Percentiles rank a stretch among this genome's conserved stretches.
These are phyloP conservation scores for Glarea lozoyensis DNA, from an alignment of 495 filamentous ascomycete species.

Conservation along the genomic window DNA sequence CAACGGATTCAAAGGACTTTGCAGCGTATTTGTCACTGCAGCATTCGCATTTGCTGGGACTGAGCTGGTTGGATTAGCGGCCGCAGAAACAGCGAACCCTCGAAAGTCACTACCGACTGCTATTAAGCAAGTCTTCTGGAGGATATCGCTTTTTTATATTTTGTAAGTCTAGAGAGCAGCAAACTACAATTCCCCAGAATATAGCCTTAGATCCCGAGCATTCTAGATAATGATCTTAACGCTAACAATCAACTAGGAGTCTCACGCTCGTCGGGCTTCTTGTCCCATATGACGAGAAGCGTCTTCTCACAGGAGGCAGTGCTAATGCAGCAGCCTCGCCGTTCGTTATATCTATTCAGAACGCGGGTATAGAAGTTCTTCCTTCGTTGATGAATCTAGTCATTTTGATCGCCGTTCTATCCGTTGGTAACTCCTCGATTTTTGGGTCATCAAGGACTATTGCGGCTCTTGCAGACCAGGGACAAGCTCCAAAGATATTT, in stretches of 20 bases:
- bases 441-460: conserved; percentile 84
- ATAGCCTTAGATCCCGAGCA: too few relatives aligned
- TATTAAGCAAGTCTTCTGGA: conserved; percentile 93
- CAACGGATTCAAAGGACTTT: conserved; percentile 90
- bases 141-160: conserved; percentile 82
- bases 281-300: conserved; percentile 56
- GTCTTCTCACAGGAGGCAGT: conserved; percentile 46
- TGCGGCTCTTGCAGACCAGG: conserved; percentile 76
- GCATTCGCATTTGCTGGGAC: conserved; percentile 91
- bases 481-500: conserved; percentile 67
- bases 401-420: conserved; percentile 79
- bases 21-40: conserved; percentile 86
- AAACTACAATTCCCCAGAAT: too few relatives aligned
- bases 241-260: too few relatives aligned
- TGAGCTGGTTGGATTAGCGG: conserved; percentile 86
- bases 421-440: conserved; percentile 79
- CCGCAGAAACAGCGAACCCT: conserved; percentile 80
- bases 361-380: conserved; percentile 66
- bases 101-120: conserved; percentile 79
- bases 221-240: too few relatives aligned
- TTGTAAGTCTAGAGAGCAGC: too few relatives aligned
- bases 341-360: conserved; percentile 81
- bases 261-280: conserved; percentile 65
- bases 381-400: conserved; percentile 85
- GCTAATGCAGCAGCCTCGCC: conserved; percentile 70